Conservation (phyloP, 768 basidiomycete species). For the Rhodotorula diobovata region DNA sequence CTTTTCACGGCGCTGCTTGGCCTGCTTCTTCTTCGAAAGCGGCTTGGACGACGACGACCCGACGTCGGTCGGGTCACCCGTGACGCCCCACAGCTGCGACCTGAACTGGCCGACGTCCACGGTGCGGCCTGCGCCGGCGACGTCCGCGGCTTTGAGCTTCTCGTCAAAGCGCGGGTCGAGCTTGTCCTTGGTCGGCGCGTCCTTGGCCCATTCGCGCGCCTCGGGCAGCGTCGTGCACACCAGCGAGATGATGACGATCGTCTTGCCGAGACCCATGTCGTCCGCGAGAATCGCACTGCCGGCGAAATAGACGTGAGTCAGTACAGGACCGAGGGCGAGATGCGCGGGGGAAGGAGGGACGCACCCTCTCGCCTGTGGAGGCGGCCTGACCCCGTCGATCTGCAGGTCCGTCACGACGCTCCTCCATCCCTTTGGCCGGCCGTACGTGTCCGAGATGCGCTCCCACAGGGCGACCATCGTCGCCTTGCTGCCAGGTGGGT, state of each 20-base stretch:
- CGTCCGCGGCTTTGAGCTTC: neutral
- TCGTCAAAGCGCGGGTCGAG: constrained; percentile 39
- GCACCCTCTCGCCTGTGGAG: constrained; percentile 34
- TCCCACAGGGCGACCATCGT: constrained; percentile 51
- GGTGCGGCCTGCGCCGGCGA: neutral
- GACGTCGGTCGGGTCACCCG: neutral
- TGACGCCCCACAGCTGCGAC: constrained; percentile 11
- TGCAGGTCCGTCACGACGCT: constrained; percentile 81
- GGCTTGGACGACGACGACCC: constrained; percentile 46
- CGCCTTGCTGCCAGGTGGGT: constrained; percentile 33
- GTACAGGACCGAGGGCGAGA: neutral
- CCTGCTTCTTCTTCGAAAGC: constrained; percentile 62
- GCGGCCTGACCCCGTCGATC: constrained; percentile 44
- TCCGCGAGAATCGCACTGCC: constrained; percentile 80
- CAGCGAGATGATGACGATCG: constrained; percentile 88
- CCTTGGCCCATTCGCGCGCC: constrained; percentile 61
- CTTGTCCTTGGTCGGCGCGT: constrained; percentile 54
- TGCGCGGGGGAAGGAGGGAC: neutral
- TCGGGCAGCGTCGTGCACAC: constrained; percentile 76
- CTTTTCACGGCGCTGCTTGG: constrained; percentile 65
- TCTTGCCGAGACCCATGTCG: constrained; percentile 97
- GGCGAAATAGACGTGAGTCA: too few relatives aligned
- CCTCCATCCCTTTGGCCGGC: constrained; percentile 57
- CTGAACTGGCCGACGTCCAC: constrained; percentile 14
- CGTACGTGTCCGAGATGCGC: constrained; percentile 48